phyloP scores from a whole-genome alignment of 202 grass and related monocot species.

The Zizania palustris region DNA sequence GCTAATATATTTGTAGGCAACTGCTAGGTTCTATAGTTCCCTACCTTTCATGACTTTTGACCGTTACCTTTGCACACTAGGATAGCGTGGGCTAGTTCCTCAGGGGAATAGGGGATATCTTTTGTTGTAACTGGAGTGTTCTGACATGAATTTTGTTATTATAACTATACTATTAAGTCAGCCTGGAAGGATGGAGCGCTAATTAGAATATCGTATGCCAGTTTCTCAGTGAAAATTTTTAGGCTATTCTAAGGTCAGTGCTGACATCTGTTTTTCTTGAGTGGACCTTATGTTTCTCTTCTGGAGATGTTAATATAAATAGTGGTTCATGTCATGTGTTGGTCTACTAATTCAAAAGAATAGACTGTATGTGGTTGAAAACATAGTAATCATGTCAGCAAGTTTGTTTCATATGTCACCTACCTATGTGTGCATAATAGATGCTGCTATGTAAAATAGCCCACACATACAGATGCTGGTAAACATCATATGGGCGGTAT shows the following conservation, averaged over 20 bases:
- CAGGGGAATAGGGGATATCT: neutral
- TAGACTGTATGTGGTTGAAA: neutral
- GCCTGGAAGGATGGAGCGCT: conserved; percentile 27
- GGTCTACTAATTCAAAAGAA: conserved; percentile 13
- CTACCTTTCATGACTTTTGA: conserved; percentile 40
- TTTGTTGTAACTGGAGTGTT: conserved; percentile 33
- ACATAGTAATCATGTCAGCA: neutral
- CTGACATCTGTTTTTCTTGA: conserved; percentile 14
- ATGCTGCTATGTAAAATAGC: neutral
- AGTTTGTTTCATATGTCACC: neutral
- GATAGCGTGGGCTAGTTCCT: conserved; percentile 26
- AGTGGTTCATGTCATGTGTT: neutral
- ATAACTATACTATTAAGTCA: conserved; percentile 33
- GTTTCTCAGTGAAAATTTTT: conserved; percentile 10
- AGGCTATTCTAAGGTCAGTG: conserved; percentile 20
- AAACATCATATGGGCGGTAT: neutral
- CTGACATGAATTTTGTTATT: conserved; percentile 43
- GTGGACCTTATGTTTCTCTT: conserved; percentile 1
- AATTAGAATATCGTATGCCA: conserved; percentile 8
- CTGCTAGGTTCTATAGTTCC: conserved; percentile 39
- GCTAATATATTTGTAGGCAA: conserved; percentile 24
- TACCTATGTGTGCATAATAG: neutral
- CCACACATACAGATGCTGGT: neutral
- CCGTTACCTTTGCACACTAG: conserved; percentile 45
- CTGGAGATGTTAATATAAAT: conserved; percentile 13